Conservation (phyloP, 2,329 filamentous ascomycete species). For the Colletotrichum limetticola region DNA sequence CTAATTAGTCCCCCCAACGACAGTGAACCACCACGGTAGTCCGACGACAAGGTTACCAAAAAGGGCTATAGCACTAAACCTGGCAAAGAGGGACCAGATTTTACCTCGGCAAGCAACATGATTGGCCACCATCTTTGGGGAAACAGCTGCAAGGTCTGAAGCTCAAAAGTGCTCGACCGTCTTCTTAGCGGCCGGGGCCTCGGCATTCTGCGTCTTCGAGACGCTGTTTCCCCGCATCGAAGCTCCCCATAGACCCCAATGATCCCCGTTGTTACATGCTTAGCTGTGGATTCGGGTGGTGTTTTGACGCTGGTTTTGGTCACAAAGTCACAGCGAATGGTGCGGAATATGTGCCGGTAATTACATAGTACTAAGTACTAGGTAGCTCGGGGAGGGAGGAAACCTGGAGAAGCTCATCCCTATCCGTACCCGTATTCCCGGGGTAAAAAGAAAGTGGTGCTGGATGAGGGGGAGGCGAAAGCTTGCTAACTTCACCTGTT, state of each 20-base stretch:
- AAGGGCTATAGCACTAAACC: background rate
- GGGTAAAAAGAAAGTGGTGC: background rate
- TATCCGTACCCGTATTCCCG: background rate
- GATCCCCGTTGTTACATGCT: background rate
- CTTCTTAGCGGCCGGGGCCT: constrained; percentile 25
- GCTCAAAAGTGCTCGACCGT: background rate
- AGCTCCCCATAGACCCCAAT: background rate
- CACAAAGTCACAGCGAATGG: background rate
- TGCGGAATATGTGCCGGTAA: constrained; percentile 21
- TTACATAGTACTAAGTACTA: background rate
- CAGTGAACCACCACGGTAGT: background rate
- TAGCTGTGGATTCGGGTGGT: background rate
- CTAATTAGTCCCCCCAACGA: background rate
- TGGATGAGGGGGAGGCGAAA: constrained; percentile 25
- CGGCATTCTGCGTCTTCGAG: constrained; percentile 19
- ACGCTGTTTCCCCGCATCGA: constrained; percentile 24
- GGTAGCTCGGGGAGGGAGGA: background rate
- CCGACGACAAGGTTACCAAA: constrained; percentile 31
- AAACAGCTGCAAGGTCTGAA: background rate
- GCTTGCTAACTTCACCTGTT: constrained; percentile 9
- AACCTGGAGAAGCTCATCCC: constrained; percentile 35
- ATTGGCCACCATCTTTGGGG: background rate
- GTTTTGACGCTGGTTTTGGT: background rate
- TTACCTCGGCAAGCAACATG: constrained; percentile 29
- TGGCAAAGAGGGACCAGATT: background rate